Base-by-base conservation (phyloP, 1,284 basidiomycete species). In the Xerocomus amazonicus region DNA sequence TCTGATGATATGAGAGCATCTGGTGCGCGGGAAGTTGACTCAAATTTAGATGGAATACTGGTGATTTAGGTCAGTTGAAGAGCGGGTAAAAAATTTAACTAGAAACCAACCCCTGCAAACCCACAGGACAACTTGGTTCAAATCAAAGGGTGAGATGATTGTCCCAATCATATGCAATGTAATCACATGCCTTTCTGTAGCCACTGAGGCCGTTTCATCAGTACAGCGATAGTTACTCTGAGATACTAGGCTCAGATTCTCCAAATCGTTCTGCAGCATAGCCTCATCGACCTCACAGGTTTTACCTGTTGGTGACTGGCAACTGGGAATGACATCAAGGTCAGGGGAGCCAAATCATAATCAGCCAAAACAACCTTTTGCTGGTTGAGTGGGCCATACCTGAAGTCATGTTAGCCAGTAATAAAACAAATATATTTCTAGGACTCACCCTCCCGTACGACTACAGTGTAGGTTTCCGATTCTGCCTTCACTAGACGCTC, bases 211-310 rank as follows among this genome's bases (percentile, higher is more conserved):
- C 5, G 14, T 51, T 17, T 50, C 33, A 4, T 63, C 60, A 9
- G 28, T 10, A 46, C 59, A 61, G 9, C 59, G 62, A 37, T 56
- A 61, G 34, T 36, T 34, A 6, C 59, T 61, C 51, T 65, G 51
- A 4, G 58, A 65, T 6, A 61, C 59, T n/a, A 61, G 59, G 13
- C 48, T 65, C 14, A 65, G 49, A 36, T 60, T 33, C 17, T 44
- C 35, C 0, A 56, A 14, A 33, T 51, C 59, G 6, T 14, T 13
- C 26, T 32, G 43, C 5, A 48, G 39, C 4, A 9, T 12, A 14
- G 3, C 26, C 4, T 32, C 16, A 9, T 31, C 33, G 12, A 19
- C 16, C 37, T 16, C 34, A 32, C 19, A 14, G 13, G 19, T n/a
- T 17, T 12, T 17, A 6, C 35, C n/a, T 16, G 33, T 23, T 14